A percentile compares a stretch with the other conserved stretches of the same genome.
Conservation (phyloP, 2,329 filamentous ascomycete genomes). For the Proliferodiscus dingleyae region DNA sequence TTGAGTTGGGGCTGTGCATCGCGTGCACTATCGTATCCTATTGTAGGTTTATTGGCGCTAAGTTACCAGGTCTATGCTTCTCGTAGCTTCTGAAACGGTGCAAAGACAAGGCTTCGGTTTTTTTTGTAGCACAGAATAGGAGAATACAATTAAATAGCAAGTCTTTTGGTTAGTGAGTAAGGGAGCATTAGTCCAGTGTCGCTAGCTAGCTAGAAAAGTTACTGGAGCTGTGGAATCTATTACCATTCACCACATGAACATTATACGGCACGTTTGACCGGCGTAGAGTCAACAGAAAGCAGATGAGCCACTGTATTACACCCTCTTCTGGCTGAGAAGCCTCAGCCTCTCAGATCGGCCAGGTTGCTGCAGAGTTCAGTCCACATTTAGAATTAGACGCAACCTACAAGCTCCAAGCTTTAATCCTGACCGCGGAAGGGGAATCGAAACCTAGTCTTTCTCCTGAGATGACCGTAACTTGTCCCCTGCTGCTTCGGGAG, state of each 20-base stretch:
- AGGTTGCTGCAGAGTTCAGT: not conserved
- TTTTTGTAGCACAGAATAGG: no score
- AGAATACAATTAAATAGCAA: no score
- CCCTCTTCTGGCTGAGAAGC: not conserved
- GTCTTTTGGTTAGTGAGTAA: no score
- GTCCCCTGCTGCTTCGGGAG: not conserved
- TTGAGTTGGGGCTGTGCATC: conserved; percentile 23
- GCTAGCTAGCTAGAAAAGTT: no score
- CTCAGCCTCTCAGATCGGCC: not conserved
- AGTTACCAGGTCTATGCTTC: not conserved
- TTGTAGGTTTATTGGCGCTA: not conserved
- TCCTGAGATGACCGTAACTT: not conserved
- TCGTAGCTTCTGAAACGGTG: conserved; percentile 8
- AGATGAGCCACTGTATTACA: not conserved
- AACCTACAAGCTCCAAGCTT: no score
- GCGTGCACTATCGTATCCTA: conserved; percentile 2
- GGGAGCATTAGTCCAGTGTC: no score
- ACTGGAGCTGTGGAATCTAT: not conserved
- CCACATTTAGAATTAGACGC: no score
- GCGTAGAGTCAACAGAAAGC: not conserved
- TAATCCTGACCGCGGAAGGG: no score
- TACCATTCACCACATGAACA: not conserved
- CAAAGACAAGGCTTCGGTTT: conserved; percentile 10
- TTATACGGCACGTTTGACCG: not conserved
- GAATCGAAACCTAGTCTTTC: not conserved